These are phyloP conservation scores for Bryoerythrophyllum caledonicum DNA, from an alignment of 225 moss, liverwort and hornwort genomes.

Conservation along the genomic window DNA sequence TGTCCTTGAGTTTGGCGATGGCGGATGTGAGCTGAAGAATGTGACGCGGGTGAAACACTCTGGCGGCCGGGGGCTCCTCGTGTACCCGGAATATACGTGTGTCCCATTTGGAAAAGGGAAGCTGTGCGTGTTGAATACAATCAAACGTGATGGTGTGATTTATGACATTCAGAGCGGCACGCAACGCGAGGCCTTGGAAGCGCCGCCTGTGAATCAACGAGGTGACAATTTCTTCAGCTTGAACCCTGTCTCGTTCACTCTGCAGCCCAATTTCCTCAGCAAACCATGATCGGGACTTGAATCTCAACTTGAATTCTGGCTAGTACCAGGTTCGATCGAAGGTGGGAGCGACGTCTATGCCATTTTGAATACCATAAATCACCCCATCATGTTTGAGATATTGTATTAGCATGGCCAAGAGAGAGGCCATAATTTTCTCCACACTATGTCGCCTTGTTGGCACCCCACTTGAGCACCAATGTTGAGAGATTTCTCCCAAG, in stretches of 20 bases:
- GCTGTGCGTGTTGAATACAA: conserved; percentile 24
- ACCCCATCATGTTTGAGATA: conserved; percentile 8
- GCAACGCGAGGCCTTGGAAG: not conserved
- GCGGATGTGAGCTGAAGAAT: not conserved
- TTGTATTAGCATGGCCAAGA: no score
- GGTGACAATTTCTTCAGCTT: conserved; percentile 36
- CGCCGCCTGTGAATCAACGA: conserved; percentile 7
- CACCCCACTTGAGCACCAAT: no score
- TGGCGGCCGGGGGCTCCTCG: conserved; percentile 14
- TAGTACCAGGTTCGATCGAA: not conserved
- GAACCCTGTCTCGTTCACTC: conserved; percentile 28
- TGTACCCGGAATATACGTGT: conserved; percentile 25
- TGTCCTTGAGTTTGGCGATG: not conserved
- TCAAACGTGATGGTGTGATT: conserved; percentile 28
- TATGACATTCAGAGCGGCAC: conserved; percentile 20
- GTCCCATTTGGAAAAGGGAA: conserved; percentile 15
- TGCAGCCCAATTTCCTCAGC: conserved; percentile 6
- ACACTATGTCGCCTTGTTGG: not conserved
- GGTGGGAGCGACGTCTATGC: not conserved
- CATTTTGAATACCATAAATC: conserved; percentile 18
- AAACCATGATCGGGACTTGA: conserved; percentile 3
- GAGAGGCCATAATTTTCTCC: not conserved
- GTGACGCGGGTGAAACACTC: not conserved
- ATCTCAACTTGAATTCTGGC: not conserved
- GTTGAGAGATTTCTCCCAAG: not conserved